A percentile compares a stretch with the other conserved stretches of the same genome.
phyloP scores from a whole-genome alignment of 441 rosid genomes.

The Kokia cookei region DNA sequence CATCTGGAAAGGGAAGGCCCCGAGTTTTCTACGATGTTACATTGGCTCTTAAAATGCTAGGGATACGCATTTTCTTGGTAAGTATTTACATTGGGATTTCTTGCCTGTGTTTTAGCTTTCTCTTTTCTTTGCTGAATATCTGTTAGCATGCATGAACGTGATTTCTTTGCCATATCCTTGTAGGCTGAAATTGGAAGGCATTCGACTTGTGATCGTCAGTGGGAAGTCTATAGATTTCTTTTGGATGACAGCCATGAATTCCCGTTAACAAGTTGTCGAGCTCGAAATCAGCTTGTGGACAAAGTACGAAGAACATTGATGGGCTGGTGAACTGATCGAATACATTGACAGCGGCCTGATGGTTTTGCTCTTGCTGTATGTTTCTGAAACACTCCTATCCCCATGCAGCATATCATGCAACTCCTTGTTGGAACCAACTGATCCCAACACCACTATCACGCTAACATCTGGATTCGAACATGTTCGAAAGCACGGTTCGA shows the following conservation, averaged over 20 bases:
- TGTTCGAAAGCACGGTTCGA: background rate
- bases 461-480: background rate
- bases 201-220: slow-evolving; percentile 38
- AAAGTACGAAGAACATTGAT: slow-evolving; percentile 43
- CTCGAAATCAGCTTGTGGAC: slow-evolving; percentile 41
- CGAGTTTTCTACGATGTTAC: slow-evolving; percentile 58
- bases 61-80: slow-evolving; percentile 50
- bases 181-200: slow-evolving; percentile 65
- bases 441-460: background rate
- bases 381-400: background rate
- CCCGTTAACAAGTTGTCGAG: slow-evolving; percentile 32
- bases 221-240: slow-evolving; percentile 67
- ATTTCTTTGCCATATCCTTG: background rate
- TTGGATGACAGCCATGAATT: slow-evolving; percentile 40
- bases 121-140: background rate
- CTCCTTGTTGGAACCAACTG: background rate
- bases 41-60: slow-evolving; percentile 39
- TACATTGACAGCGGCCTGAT: background rate
- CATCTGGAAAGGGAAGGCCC: slow-evolving; percentile 62
- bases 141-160: background rate
- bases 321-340: slow-evolving; percentile 43
- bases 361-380: background rate
- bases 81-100: slow-evolving; percentile 9
- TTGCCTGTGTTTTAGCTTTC: background rate
- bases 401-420: background rate